Evolutionary conservation across 1,139 yeast genomes (phyloP).

Genomic region (Scheffersomyces cryptocercus): DNA sequence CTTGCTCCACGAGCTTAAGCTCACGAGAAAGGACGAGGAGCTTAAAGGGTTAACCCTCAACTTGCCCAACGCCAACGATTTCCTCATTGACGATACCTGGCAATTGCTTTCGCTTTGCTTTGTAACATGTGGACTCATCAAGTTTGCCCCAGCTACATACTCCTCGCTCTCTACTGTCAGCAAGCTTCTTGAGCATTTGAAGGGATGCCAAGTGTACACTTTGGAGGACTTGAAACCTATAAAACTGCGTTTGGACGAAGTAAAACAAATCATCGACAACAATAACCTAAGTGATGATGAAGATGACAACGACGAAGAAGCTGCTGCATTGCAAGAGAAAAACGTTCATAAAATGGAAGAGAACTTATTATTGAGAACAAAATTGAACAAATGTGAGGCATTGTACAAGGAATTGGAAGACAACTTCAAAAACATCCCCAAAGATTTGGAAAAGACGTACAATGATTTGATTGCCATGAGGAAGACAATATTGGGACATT

Average conservation of each 20-base stretch:
- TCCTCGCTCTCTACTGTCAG: slow-evolving; percentile 85
- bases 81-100: slow-evolving; percentile 83
- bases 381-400: slow-evolving; percentile 57
- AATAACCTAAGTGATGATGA: slow-evolving; percentile 23
- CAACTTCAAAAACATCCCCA: slow-evolving; percentile 58
- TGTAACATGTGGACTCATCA: slow-evolving; percentile 85
- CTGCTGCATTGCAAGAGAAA: slow-evolving; percentile 9
- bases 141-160: slow-evolving; percentile 91
- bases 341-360: slow-evolving; percentile 52
- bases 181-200: slow-evolving; percentile 76
- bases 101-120: slow-evolving; percentile 83
- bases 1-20: slow-evolving; percentile 50
- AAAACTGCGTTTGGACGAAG: slow-evolving; percentile 66
- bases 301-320: slow-evolving; percentile 30
- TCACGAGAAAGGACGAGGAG: slow-evolving; percentile 51
- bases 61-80: slow-evolving; percentile 56
- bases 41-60: slow-evolving; percentile 42
- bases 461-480: slow-evolving; percentile 45
- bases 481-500: slow-evolving; percentile 32
- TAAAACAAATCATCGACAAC: slow-evolving; percentile 56
- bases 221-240: slow-evolving; percentile 81
- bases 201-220: slow-evolving; percentile 80
- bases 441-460: slow-evolving; percentile 51
- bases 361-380: slow-evolving; percentile 54
- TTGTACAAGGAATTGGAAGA: slow-evolving; percentile 54